Evolutionary conservation across 2,329 filamentous ascomycete genomes (phyloP).

Genomic region (Colletotrichum lindemuthianum): DNA sequence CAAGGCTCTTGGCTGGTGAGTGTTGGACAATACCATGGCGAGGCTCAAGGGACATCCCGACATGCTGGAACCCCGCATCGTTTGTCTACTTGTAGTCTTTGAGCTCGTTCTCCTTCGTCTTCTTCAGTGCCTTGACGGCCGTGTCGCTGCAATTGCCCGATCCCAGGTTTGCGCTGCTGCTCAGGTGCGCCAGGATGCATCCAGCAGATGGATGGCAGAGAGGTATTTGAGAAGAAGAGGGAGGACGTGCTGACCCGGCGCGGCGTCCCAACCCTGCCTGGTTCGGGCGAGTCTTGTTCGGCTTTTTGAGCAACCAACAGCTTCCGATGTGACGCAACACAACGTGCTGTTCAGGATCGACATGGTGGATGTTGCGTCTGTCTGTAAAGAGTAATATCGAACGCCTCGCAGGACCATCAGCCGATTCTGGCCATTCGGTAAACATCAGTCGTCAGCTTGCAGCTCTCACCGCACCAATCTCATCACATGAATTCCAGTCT

Average conservation of each 20-base stretch:
- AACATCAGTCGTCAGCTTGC: constrained; percentile 20
- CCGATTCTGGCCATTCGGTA: constrained; percentile 2
- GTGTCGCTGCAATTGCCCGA: not conserved
- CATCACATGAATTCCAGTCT: not conserved
- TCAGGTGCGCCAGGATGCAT: not conserved
- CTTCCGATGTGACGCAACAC: not conserved
- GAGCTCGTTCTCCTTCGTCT: not conserved
- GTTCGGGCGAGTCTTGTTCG: not conserved
- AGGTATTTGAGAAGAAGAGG: not conserved
- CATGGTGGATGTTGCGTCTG: not conserved
- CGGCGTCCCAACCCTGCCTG: constrained; percentile 23
- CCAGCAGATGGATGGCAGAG: not conserved
- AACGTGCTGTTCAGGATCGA: constrained; percentile 2
- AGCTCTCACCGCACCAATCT: constrained; percentile 6
- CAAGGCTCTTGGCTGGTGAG: constrained; percentile 30
- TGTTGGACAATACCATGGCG: not conserved
- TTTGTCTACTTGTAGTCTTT: not conserved
- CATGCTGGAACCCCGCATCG: constrained; percentile 20
- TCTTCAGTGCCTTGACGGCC: not conserved
- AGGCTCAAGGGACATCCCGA: constrained; percentile 12
- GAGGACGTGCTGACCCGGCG: constrained; percentile 31
- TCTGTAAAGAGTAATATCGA: not conserved
- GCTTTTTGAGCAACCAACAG: not conserved
- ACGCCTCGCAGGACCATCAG: constrained; percentile 8
- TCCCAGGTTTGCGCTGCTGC: constrained; percentile 6